These are phyloP conservation scores for Ophiostoma triangulosporum DNA, from an alignment of 2,329 filamentous ascomycete genomes.

Conservation along the genomic window DNA sequence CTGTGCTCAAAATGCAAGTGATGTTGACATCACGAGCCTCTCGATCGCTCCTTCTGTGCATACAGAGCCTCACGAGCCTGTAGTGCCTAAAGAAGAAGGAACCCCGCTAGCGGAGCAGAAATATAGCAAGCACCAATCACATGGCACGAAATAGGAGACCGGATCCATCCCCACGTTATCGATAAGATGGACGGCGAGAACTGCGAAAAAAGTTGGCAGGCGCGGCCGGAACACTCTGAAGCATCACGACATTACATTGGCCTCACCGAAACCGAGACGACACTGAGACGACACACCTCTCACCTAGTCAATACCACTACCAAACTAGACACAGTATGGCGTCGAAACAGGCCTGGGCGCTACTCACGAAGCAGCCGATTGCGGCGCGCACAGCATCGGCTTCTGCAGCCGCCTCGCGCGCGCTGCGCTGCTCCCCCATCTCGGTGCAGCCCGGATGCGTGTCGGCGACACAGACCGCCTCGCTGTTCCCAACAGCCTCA, in stretches of 20 bases:
- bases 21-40: background rate
- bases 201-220: background rate
- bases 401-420: background rate
- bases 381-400: background rate
- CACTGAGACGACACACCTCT: background rate
- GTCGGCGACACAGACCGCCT: background rate
- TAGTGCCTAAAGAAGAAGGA: background rate
- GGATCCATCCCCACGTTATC: background rate
- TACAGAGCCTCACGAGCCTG: background rate
- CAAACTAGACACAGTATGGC: background rate
- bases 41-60: background rate
- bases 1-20: too few relatives aligned
- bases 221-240: background rate
- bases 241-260: background rate
- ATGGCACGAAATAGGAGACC: background rate
- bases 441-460: background rate
- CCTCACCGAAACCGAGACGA: background rate
- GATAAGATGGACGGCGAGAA: background rate
- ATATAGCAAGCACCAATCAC: background rate
- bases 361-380: background rate
- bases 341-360: background rate
- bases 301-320: background rate
- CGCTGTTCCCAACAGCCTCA: background rate
- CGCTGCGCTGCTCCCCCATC: background rate
- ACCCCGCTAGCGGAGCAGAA: slow-evolving; percentile 2